phyloP scores from a whole-genome alignment of 139 green algal genomes.

The Chlamydomonas sphaeroides region DNA sequence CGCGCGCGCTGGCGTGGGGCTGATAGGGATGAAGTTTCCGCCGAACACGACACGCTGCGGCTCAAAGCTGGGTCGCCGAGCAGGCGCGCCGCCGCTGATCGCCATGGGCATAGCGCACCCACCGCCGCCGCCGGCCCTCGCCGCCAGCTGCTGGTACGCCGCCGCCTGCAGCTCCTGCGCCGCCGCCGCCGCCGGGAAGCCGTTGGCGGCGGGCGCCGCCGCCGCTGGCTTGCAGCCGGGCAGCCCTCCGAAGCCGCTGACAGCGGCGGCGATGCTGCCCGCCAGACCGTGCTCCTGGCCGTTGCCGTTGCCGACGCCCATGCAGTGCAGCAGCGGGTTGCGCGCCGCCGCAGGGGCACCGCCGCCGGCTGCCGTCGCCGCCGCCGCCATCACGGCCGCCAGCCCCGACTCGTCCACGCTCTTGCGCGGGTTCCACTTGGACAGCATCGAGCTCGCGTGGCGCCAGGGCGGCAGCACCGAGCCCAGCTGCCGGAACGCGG shows the following conservation, averaged over 20 bases:
- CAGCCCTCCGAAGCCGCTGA: not conserved
- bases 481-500: slow-evolving; percentile 65
- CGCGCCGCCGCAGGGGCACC: not conserved
- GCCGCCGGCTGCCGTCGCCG: not conserved
- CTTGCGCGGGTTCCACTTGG: slow-evolving; percentile 68
- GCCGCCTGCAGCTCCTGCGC: not conserved
- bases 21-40: slow-evolving; percentile 26
- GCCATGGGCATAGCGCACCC: too few species aligned
- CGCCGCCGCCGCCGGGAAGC: not conserved
- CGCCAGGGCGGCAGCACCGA: slow-evolving; percentile 76
- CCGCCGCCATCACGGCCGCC: not conserved
- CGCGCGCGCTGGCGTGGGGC: not conserved
- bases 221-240: not conserved
- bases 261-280: not conserved
- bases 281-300: too few species aligned
- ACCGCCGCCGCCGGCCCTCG: too few species aligned
- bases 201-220: not conserved
- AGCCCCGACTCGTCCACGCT: slow-evolving; percentile 11
- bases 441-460: slow-evolving; percentile 66
- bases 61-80: slow-evolving; percentile 12
- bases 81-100: too few species aligned
- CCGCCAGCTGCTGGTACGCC: not conserved
- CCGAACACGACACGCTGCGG: slow-evolving; percentile 28
- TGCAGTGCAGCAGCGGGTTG: too few species aligned
- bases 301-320: too few species aligned